These are phyloP conservation scores for Breynia disticha DNA, from an alignment of 441 rosid species.

Conservation along the genomic window DNA sequence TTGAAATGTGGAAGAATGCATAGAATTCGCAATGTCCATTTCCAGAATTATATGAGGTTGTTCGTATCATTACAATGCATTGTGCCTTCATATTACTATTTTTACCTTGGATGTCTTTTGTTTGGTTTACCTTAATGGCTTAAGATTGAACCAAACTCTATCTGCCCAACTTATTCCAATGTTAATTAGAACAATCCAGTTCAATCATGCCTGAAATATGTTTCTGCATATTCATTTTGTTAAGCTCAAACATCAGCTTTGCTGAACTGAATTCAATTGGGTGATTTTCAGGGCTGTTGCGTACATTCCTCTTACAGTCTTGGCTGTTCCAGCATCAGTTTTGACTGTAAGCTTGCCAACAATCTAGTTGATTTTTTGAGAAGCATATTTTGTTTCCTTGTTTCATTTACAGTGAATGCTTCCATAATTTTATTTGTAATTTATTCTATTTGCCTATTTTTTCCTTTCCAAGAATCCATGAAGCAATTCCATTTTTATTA, in stretches of 20 bases:
- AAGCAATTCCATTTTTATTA: background rate
- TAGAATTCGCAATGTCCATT: too few species aligned
- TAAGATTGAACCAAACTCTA: too few species aligned
- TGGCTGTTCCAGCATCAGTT: constrained; percentile 98
- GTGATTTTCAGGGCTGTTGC: constrained; percentile 68
- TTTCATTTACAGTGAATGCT: background rate
- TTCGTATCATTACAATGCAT: too few species aligned
- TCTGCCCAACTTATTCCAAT: too few species aligned
- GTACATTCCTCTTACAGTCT: constrained; percentile 82
- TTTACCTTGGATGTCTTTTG: too few species aligned
- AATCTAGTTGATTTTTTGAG: constrained; percentile 6
- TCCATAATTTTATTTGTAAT: background rate
- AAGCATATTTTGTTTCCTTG: background rate
- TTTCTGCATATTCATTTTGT: too few species aligned
- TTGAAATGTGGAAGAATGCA: too few species aligned
- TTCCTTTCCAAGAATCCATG: background rate
- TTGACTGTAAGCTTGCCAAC: constrained; percentile 62
- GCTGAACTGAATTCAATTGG: constrained; percentile 7
- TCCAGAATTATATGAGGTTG: too few species aligned
- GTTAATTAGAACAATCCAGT: too few species aligned
- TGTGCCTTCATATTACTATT: too few species aligned
- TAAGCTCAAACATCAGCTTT: background rate
- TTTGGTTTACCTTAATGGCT: too few species aligned
- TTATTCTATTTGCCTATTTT: background rate
- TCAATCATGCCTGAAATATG: too few species aligned